phyloP scores from a whole-genome alignment of 164 flowering plant genomes.

The Kingdonia uniflora region DNA sequence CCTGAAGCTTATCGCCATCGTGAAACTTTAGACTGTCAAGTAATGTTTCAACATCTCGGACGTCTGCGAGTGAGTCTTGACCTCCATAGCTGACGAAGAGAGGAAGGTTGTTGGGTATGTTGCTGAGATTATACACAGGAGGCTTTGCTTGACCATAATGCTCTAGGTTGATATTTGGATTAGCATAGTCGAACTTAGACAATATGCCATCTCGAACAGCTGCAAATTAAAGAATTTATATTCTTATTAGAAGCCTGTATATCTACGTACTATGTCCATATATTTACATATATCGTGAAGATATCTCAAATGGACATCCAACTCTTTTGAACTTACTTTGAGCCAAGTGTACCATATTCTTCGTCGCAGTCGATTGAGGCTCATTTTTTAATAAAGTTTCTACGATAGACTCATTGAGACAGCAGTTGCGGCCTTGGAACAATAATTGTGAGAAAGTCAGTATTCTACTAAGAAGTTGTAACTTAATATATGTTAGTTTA shows the following conservation, averaged over 20 bases:
- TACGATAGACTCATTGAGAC: conserved; percentile 46
- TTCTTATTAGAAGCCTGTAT: background rate
- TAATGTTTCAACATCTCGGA: conserved; percentile 42
- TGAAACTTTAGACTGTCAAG: conserved; percentile 46
- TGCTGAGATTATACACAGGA: conserved; percentile 53
- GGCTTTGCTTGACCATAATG: conserved; percentile 66
- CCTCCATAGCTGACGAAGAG: conserved; percentile 75
- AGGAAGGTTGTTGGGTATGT: conserved; percentile 55
- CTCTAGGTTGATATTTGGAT: conserved; percentile 28
- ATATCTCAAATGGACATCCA: too few species aligned
- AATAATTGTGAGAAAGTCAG: background rate
- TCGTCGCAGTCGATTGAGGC: conserved; percentile 61
- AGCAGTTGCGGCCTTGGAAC: background rate
- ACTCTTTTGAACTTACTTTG: conserved; percentile 45
- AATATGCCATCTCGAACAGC: conserved; percentile 51
- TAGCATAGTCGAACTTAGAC: conserved; percentile 55
- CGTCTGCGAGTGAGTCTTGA: conserved; percentile 54
- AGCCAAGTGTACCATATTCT: conserved; percentile 65
- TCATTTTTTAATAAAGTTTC: conserved; percentile 43
- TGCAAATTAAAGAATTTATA: conserved; percentile 6
- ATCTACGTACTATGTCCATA: background rate
- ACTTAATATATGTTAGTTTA: background rate
- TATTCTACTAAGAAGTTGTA: background rate
- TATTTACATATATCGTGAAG: background rate
- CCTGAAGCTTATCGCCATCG: conserved; percentile 41